Evolutionary conservation across 495 filamentous ascomycete genomes (phyloP).

Genomic region (Pseudoneurospora amorphoporcata): DNA sequence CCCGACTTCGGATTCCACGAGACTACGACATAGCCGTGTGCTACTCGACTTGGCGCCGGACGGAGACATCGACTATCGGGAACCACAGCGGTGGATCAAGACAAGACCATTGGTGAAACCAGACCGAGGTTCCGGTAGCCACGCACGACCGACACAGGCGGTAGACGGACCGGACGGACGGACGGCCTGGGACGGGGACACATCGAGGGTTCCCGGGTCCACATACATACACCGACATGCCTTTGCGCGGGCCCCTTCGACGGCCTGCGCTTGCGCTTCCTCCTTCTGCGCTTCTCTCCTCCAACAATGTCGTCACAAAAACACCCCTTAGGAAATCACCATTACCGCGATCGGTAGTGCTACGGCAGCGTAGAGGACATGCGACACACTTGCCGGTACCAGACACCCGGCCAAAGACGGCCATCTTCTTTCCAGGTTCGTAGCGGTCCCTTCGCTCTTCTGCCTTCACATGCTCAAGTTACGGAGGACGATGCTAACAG

Average conservation of each 20-base stretch:
- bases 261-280: not conserved
- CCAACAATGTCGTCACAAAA: not conserved
- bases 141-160: not conserved
- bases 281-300: not conserved
- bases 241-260: not conserved
- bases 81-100: not conserved
- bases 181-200: not conserved
- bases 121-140: not conserved
- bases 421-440: constrained; percentile 78
- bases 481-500: not conserved
- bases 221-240: not conserved
- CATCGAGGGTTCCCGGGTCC: not conserved
- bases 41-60: not conserved
- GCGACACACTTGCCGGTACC: not conserved
- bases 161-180: not conserved
- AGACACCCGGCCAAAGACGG: constrained; percentile 49
- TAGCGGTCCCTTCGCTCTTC: not conserved
- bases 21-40: not conserved
- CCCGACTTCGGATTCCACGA: not conserved
- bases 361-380: not conserved
- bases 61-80: not conserved
- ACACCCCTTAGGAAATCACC: not conserved
- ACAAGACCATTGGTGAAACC: not conserved
- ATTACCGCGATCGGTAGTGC: not conserved
- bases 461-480: not conserved